Base-by-base conservation (phyloP, 768 basidiomycete species). In the Rhizopogon vesiculosus region DNA sequence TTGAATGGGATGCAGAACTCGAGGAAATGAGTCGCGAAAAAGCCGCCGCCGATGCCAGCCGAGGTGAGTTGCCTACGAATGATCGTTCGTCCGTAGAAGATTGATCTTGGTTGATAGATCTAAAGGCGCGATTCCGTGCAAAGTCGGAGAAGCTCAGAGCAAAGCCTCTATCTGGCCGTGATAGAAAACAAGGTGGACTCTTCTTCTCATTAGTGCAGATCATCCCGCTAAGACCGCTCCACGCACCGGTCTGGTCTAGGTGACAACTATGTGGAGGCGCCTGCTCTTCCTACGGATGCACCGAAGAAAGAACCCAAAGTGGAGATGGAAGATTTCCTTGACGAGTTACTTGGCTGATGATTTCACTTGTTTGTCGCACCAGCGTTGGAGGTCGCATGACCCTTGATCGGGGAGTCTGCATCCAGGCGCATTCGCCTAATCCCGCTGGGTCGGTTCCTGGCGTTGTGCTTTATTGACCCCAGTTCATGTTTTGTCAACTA, bases 251-350 rank as follows among this genome's bases (percentile, higher is more conserved):
- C 13, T 7, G 16, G 18, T 25, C 13, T 7, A 74, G 76, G 65
- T 65, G 69, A 64, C 60, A 60, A 61, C 3, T 51, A 66, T 33
- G 55, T 74, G 15, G 80, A 81, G 51, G 82, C 84, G 0, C 84
- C 85, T 1, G 81, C 80, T 4, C 71, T 86, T 9, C 83, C 82
- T 0, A 68, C 69, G 0, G 74, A 74, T 22, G 13, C 52, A 5
- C 42, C 64, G 53, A 31, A 74, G 73, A 72, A 76, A 66, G 48
- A 66, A 45, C 72, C 78, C n/a, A 82, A 80, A 60, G 72, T 70
- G 39, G 77, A 83, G 51, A 83, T 90, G 84, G 79, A 89, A 67
- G 85, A 83, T 42, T 90, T 87, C 62, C 69, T 89, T 29, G 87
- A 89, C 56, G 86, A 87, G 39, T 65, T 89, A 3, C 63, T 89